Percentiles rank a stretch among this genome's conserved stretches.
Conservation (phyloP, 805 yeast species). For the Groenewaldozyma tartarivorans region DNA sequence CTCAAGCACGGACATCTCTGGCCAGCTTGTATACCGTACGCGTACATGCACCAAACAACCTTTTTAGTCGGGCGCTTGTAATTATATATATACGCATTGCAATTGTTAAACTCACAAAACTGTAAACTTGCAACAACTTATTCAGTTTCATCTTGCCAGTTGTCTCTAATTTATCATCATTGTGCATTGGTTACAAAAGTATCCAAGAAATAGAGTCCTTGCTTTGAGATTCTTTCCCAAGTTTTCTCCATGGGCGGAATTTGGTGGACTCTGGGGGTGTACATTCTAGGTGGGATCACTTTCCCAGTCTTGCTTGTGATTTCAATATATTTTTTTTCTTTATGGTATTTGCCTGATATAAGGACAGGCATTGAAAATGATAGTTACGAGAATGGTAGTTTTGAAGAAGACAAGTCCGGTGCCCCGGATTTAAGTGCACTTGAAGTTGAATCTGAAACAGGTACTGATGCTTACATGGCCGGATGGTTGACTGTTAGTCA, state of each 20-base stretch:
- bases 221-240: too few relatives aligned
- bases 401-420: slow-evolving; percentile 31
- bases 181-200: too few relatives aligned
- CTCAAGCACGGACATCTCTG: too few relatives aligned
- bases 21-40: too few relatives aligned
- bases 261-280: slow-evolving; percentile 30
- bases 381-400: neutral
- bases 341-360: slow-evolving; percentile 25
- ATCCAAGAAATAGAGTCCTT: too few relatives aligned
- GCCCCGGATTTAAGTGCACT: slow-evolving; percentile 42
- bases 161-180: too few relatives aligned
- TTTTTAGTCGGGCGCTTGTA: too few relatives aligned
- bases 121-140: too few relatives aligned
- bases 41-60: too few relatives aligned
- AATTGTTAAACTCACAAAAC: too few relatives aligned
- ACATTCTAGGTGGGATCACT: slow-evolving; percentile 74
- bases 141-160: too few relatives aligned
- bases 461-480: slow-evolving; percentile 47
- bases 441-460: slow-evolving; percentile 48
- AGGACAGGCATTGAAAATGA: neutral
- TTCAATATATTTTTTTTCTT: slow-evolving; percentile 31
- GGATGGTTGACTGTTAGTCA: slow-evolving; percentile 86
- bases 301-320: slow-evolving; percentile 52
- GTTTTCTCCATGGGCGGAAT: slow-evolving; percentile 1
- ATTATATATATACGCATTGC: too few relatives aligned